These are phyloP conservation scores for Trichomonascus vanleenenianus DNA, from an alignment of 805 yeast species.

Conservation along the genomic window DNA sequence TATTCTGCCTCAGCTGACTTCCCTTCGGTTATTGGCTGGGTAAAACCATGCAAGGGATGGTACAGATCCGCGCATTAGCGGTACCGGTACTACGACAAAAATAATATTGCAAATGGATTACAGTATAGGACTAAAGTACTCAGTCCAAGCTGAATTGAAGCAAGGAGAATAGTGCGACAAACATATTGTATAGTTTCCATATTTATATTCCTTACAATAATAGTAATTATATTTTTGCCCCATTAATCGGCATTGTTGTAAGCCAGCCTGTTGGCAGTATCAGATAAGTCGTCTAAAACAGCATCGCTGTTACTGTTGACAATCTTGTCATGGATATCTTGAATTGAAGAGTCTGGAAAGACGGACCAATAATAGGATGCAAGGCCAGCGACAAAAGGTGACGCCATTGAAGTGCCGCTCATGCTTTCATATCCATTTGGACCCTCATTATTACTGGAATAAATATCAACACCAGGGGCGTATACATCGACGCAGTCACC, in stretches of 20 bases:
- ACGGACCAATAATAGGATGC: slow-evolving; percentile 82
- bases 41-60: no score
- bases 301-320: slow-evolving; percentile 12
- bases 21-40: no score
- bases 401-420: slow-evolving; percentile 97
- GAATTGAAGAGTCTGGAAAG: slow-evolving; percentile 49
- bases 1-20: no score
- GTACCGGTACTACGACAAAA: no score
- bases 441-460: slow-evolving; percentile 39
- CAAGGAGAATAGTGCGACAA: no score
- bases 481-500: slow-evolving; percentile 95
- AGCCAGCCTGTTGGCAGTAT: slow-evolving; percentile 18
- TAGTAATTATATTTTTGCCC: no score
- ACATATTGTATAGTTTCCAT: no score
- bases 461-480: slow-evolving; percentile 90
- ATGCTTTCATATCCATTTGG: slow-evolving; percentile 26
- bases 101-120: no score
- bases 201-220: no score
- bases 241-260: slow-evolving; percentile 13
- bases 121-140: no score
- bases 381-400: slow-evolving; percentile 93
- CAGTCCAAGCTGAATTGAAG: no score
- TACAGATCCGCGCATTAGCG: no score
- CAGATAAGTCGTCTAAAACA: slow-evolving; percentile 9
- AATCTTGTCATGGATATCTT: slow-evolving; percentile 13